Base-by-base conservation (phyloP, 345 rosid species). In the Lepidium africanum region DNA sequence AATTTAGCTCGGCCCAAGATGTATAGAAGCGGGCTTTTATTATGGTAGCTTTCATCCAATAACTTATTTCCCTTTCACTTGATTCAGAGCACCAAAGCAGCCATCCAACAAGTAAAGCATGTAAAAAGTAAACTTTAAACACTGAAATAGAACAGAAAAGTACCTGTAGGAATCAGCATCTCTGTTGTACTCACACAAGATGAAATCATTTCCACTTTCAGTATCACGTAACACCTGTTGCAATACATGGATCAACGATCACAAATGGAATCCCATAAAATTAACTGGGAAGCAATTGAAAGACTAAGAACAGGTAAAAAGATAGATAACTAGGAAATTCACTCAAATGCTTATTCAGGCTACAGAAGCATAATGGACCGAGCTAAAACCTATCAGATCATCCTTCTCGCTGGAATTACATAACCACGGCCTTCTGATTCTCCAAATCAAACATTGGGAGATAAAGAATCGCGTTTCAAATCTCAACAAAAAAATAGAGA, bases 81-180 rank as follows among this genome's bases (percentile, higher is more conserved):
- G 9, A 27, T 40, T 51, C 45, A 3, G 3, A 43, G 21, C 32
- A 56, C 6, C 17, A 57, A 58, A 48, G 11, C 65, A 69, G 9
- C 73, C 50, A 57, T 48, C 23, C 10, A 32, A 42, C 23, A 25
- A 2, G 36, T 58, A 21, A 23, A 10, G 37, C 25, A 65, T 39
- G 59, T 12, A 48, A 48, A 63, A 40, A 43, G 21, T 21, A 5
- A 35, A 1, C 54, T 10, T 23, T 2, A 35, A 39, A 43, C 45
- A 54, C 30, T 9, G 8, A 48, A 6, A 55, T 0, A 37, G 25
- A 42, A 27, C 2, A n/a, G 54, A 27, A 38, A 32, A 45, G 47
- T 75, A 87, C 98, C 97, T 86, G 69, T 93, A 87, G 30, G 97
- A 93, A 75, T 93, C 98, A 0, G 98, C 98, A 79, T 93, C 98